Base-by-base conservation (phyloP, 345 rosid species). In the Arabidopsis arenosa region DNA sequence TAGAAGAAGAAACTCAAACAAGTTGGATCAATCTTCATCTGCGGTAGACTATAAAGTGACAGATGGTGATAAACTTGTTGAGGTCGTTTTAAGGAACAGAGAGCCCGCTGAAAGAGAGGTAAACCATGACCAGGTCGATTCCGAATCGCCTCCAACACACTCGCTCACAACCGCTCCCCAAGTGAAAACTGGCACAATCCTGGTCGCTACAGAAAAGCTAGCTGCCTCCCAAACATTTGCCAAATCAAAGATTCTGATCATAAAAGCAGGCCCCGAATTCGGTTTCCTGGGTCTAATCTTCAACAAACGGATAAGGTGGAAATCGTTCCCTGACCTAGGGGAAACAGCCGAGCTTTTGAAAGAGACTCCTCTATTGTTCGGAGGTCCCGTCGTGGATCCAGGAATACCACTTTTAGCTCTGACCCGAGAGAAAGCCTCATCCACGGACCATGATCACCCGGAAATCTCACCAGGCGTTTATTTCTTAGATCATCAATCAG, bases 261-360 rank as follows among this genome's bases (percentile, higher is more conserved):
- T 92, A 60, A 86, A 85, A 82, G 93, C 85, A 11, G 87, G 83
- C 57, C 62, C 45, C 5, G 76, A 62, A 41, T 52, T 72, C 4
- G 91, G 97, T 49, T 89, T 92, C 80, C 83, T 82, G 69, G 99
- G 99, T 74, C 81, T 92, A 72, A 94, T 95, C 40, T 71, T 86
- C 48, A 90, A 92, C 87, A 95, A 89, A 80, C 88, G 58, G 40
- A 73, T 95, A 51, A 66, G 86, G 18, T 95, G 99, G 99, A 88
- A 87, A 36, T 59, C 88, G 10, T 73, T 92, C 43, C 83, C 82
- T 10, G 84, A 87, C 44, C 82, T 90, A 14, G 85, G 77, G 9
- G 83, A 82, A 83, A 74, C 66, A 74, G 78, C 80, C 2, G 86
- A 86, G 68, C 74, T 86, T 62, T 84, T 95, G 43, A 89, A 85